Evolutionary conservation across 805 yeast genomes (phyloP).

Genomic region (Candida cerambycidarum): DNA sequence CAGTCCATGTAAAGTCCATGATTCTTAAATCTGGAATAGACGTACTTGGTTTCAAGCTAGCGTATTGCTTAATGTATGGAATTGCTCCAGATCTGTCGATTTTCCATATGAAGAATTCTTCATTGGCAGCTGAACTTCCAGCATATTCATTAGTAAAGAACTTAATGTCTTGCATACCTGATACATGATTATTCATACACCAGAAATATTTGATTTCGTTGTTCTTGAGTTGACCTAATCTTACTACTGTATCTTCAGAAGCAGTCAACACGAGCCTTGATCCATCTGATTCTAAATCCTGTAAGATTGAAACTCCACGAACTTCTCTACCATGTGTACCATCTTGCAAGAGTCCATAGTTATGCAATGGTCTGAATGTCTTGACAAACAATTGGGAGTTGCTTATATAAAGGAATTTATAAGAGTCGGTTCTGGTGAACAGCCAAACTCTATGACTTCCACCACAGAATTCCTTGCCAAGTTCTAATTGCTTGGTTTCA

Average conservation of each 20-base stretch:
- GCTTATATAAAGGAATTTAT: slow-evolving; percentile 58
- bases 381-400: slow-evolving; percentile 46
- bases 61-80: slow-evolving; percentile 50
- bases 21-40: slow-evolving; percentile 80
- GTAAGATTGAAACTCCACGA: slow-evolving; percentile 64
- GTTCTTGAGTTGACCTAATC: slow-evolving; percentile 44
- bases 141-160: slow-evolving; percentile 51
- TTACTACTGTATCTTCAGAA: slow-evolving; percentile 84
- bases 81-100: slow-evolving; percentile 35
- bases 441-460: slow-evolving; percentile 92
- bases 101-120: slow-evolving; percentile 84
- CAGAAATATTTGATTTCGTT: slow-evolving; percentile 44
- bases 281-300: slow-evolving; percentile 25
- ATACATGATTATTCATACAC: slow-evolving; percentile 77
- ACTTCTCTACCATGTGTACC: slow-evolving; percentile 95
- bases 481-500: slow-evolving; percentile 71
- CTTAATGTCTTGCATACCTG: slow-evolving; percentile 79
- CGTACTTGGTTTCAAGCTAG: slow-evolving; percentile 53
- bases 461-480: slow-evolving; percentile 75
- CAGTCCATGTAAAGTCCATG: slow-evolving; percentile 72
- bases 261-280: slow-evolving; percentile 63
- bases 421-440: slow-evolving; percentile 23
- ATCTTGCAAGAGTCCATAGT: slow-evolving; percentile 33
- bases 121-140: slow-evolving; percentile 73
- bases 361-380: slow-evolving; percentile 13